These are phyloP conservation scores for Ceratocystiopsis sp. DNA, from an alignment of 2,329 filamentous ascomycete genomes.

Conservation along the genomic window DNA sequence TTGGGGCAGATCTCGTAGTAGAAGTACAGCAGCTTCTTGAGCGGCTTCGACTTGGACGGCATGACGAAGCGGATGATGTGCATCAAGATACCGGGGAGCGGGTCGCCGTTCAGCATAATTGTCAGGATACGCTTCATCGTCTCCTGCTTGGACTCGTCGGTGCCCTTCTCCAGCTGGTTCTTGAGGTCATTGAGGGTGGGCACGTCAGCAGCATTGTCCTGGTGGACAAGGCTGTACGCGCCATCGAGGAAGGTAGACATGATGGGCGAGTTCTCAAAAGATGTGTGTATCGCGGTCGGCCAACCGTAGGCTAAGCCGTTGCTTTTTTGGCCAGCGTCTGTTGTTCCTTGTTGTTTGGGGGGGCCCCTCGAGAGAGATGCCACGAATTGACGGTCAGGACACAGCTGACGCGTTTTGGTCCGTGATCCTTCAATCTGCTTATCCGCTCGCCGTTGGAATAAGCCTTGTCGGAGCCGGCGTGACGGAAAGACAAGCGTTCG, in stretches of 20 bases:
- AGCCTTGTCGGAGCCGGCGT: too few relatives aligned
- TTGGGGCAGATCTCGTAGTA: slow-evolving; percentile 99
- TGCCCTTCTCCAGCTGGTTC: slow-evolving; percentile 85
- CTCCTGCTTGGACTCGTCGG: slow-evolving; percentile 80
- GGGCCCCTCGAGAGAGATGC: too few relatives aligned
- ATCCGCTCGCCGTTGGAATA: too few relatives aligned
- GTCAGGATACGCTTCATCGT: slow-evolving; percentile 94
- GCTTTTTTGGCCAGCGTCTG: too few relatives aligned
- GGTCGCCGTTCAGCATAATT: slow-evolving; percentile 95
- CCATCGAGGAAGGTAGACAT: slow-evolving; percentile 94
- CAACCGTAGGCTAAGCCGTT: too few relatives aligned
- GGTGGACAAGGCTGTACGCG: slow-evolving; percentile 90
- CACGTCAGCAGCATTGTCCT: slow-evolving; percentile 91
- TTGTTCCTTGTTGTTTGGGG: too few relatives aligned
- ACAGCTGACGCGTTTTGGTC: too few relatives aligned
- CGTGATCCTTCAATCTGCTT: too few relatives aligned
- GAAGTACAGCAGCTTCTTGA: slow-evolving; percentile 98
- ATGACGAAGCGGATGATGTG: slow-evolving; percentile 99
- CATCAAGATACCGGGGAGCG: slow-evolving; percentile 92
- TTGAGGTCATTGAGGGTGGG: slow-evolving; percentile 82
- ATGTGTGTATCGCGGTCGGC: background rate
- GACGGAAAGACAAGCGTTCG: too few relatives aligned
- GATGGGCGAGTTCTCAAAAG: slow-evolving; percentile 20
- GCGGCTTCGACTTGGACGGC: slow-evolving; percentile 88
- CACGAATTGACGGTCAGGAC: too few relatives aligned